Conservation (phyloP, 352 stramenopile species). For the Globisporangium splendens region DNA sequence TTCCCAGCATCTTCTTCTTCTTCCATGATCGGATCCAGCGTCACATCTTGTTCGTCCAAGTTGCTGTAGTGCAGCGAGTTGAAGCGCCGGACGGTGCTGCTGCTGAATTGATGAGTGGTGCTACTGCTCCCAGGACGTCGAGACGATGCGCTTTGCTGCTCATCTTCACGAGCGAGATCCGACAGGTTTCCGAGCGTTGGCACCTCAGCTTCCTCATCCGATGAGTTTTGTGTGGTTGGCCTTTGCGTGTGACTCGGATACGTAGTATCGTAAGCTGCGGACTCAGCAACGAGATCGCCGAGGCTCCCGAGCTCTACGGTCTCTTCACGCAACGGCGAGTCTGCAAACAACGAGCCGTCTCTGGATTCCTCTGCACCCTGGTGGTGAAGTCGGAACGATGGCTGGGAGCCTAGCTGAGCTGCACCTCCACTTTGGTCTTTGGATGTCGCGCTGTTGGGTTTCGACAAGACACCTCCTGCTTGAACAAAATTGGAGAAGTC, state of each 20-base stretch:
- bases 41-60: slow-evolving; percentile 34
- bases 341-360: slow-evolving; percentile 21
- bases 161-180: slow-evolving; percentile 21
- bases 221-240: slow-evolving; percentile 8
- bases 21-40: slow-evolving; percentile 63
- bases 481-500: slow-evolving; percentile 56
- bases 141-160: slow-evolving; percentile 16
- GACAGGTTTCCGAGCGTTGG: slow-evolving; percentile 16
- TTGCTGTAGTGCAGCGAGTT: slow-evolving; percentile 15
- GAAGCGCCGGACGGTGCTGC: slow-evolving; percentile 10
- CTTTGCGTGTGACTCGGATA: slow-evolving; percentile 19
- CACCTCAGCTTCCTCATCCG: slow-evolving; percentile 10
- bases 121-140: background rate
- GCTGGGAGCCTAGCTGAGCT: background rate
- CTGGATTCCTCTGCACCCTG: slow-evolving; percentile 8
- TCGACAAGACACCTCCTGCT: slow-evolving; percentile 11
- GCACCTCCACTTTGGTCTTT: background rate
- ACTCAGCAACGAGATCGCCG: slow-evolving; percentile 52
- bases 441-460: slow-evolving; percentile 9
- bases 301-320: slow-evolving; percentile 65
- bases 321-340: slow-evolving; percentile 30
- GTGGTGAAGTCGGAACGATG: slow-evolving; percentile 11
- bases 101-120: slow-evolving; percentile 1
- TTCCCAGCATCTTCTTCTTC: slow-evolving; percentile 49
- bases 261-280: slow-evolving; percentile 36